phyloP scores from a whole-genome alignment of 225 moss, liverwort and hornwort genomes.

The Pleurozium schreberi region DNA sequence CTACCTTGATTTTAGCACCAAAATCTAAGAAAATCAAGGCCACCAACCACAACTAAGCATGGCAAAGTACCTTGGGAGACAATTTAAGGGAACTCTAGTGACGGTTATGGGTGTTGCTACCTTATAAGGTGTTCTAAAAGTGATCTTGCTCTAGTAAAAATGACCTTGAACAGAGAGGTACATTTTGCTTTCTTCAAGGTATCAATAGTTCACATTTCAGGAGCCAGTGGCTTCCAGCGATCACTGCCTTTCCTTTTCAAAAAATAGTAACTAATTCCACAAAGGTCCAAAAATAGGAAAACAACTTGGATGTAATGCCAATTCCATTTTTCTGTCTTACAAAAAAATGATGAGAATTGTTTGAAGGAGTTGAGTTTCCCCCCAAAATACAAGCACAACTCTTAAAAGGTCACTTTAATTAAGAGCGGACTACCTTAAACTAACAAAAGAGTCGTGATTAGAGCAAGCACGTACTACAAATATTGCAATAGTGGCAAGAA shows the following conservation, averaged over 20 bases:
- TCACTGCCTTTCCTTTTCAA: accelerated
- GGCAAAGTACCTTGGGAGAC: too few relatives aligned
- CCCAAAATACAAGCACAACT: not conserved
- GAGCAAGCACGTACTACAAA: not conserved
- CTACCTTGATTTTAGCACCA: too few relatives aligned
- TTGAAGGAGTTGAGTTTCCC: not conserved
- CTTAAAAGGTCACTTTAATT: too few relatives aligned
- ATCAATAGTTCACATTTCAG: accelerated
- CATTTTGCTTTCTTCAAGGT: not conserved
- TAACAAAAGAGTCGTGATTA: not conserved
- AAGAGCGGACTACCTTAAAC: not conserved
- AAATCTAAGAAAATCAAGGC: too few relatives aligned
- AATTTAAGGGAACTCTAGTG: too few relatives aligned
- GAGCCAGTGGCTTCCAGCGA: too few relatives aligned
- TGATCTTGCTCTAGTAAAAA: not conserved
- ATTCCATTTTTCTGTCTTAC: not conserved
- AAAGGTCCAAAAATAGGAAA: not conserved
- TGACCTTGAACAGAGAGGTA: accelerated
- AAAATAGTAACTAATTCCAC: not conserved
- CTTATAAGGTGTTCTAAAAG: not conserved
- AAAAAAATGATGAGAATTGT: not conserved
- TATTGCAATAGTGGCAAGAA: not conserved
- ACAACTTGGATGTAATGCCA: not conserved
- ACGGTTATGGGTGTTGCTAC: too few relatives aligned
- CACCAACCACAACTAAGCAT: too few relatives aligned